A percentile compares a stretch with the other conserved stretches of the same genome.
These are phyloP conservation scores for Tilletia walkeri DNA, from an alignment of 1,284 basidiomycete species.

Conservation along the genomic window DNA sequence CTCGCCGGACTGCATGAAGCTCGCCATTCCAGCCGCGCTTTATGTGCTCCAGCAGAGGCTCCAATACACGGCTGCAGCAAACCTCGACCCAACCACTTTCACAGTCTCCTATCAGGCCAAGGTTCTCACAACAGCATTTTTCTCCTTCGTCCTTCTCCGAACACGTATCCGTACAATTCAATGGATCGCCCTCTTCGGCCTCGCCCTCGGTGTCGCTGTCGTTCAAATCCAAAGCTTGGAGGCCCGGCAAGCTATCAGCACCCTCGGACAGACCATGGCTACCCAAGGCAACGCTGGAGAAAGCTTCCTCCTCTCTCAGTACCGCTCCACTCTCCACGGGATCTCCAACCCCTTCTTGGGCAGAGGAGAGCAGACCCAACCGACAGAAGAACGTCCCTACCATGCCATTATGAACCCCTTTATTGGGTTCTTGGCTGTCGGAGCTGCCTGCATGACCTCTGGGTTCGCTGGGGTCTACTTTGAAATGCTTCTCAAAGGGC, in stretches of 20 bases:
- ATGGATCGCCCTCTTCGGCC: constrained; percentile 78
- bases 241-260: constrained; percentile 20
- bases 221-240: constrained; percentile 69
- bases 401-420: constrained; percentile 68
- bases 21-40: constrained; percentile 90
- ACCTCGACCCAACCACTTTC: constrained; percentile 90
- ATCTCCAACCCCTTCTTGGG: not conserved
- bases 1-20: constrained; percentile 82
- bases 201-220: constrained; percentile 86
- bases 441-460: constrained; percentile 87
- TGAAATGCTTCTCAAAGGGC: constrained; percentile 88
- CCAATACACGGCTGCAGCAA: constrained; percentile 88
- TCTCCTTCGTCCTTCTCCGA: constrained; percentile 84
- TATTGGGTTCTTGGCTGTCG: constrained; percentile 79
- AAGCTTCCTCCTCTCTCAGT: constrained; percentile 2
- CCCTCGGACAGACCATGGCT: constrained; percentile 15
- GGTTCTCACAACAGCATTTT: constrained; percentile 92
- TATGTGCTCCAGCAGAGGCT: constrained; percentile 87
- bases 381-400: constrained; percentile 43
- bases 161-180: constrained; percentile 72
- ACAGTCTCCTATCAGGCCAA: constrained; percentile 65
- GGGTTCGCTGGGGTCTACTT: constrained; percentile 98
- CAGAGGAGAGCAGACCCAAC: not conserved
- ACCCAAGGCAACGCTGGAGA: constrained; percentile 19
- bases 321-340: constrained; percentile 34